Evolutionary conservation across 257 asterid species (phyloP), one percentile per base, ranked within the genome.

Genomic region (Eucommia ulmoides): DNA sequence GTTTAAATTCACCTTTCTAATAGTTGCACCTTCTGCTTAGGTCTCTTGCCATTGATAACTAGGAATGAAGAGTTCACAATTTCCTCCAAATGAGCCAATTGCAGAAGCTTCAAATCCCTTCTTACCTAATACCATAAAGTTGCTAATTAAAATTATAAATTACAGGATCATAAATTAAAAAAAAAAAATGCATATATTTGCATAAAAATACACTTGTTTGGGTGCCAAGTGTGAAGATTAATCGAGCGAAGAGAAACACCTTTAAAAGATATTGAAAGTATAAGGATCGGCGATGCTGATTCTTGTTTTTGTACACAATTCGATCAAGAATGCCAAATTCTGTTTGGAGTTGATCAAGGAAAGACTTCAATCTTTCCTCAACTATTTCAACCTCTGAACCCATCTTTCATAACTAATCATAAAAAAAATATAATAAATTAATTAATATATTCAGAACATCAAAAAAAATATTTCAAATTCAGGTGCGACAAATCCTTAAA

Each of bases 21-120:
- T 57, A 79, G 81, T 71, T 80, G 93, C 66, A 86, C 63, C 58
- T 86, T 91, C 55, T 86, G 99, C 76, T 73, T 83, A 22, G 96
- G 98, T 53, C 83, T 79, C 24, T 75, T 73, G 19, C 93, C 99
- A 50, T 58, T 58, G 63, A 91, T 74, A 50, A 91, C 87, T 33
- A 72, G 57, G 62, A 83, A 83, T 8, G 83, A 55, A 53, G 95
- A 33, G 53, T 76, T 80, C 25, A 86, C 52, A 52, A 86, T 65
- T 53, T 91, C 95, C 55, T 75, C 93, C 67, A 81, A 24, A 23
- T 83, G 81, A 2, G 83, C 75, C 38, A 59, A 72, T 69, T 73
- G 80, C 59, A 91, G 59, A 70, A 89, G 93, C 74, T 77, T 75
- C 72, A 91, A 55, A 68, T 83, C 96, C 66, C 93, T 77, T 64